These are phyloP conservation scores for Ramaria sp. DNA, from an alignment of 768 basidiomycete genomes.

Conservation along the genomic window DNA sequence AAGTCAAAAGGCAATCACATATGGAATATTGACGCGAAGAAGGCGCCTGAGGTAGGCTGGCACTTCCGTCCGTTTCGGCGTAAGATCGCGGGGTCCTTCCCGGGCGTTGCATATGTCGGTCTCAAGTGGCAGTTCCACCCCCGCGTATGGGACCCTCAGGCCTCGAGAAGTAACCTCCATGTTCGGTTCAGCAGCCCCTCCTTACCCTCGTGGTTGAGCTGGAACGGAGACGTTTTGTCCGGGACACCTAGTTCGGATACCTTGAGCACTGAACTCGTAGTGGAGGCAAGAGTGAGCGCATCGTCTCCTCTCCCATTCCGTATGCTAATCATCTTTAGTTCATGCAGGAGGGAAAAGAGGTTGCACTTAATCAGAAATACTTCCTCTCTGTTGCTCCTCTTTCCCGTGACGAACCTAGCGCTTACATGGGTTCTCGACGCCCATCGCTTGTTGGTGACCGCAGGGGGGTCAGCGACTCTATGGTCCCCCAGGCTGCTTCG, in stretches of 20 bases:
- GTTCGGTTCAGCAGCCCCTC: slow-evolving; percentile 73
- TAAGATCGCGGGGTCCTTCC: slow-evolving; percentile 75
- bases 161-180: slow-evolving; percentile 65
- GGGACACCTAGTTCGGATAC: slow-evolving; percentile 74
- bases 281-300: slow-evolving; percentile 56
- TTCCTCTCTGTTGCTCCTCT: slow-evolving; percentile 64
- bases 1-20: slow-evolving; percentile 99
- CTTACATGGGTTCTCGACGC: slow-evolving; percentile 25
- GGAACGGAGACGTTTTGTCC: slow-evolving; percentile 74
- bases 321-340: slow-evolving; percentile 31
- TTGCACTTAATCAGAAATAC: slow-evolving; percentile 53
- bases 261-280: slow-evolving; percentile 63
- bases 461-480: slow-evolving; percentile 31
- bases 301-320: not conserved
- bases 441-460: slow-evolving; percentile 37
- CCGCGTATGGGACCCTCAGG: slow-evolving; percentile 95
- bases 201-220: slow-evolving; percentile 79
- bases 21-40: slow-evolving; percentile 97
- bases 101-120: slow-evolving; percentile 71
- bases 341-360: slow-evolving; percentile 64
- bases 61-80: slow-evolving; percentile 82
- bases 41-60: slow-evolving; percentile 61
- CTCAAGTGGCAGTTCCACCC: slow-evolving; percentile 85
- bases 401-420: slow-evolving; percentile 31
- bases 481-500: slow-evolving; percentile 19